A percentile compares a stretch with the other conserved stretches of the same genome.
phyloP scores from a whole-genome alignment of 2,329 filamentous ascomycete species.

The Fusarium succisae region DNA sequence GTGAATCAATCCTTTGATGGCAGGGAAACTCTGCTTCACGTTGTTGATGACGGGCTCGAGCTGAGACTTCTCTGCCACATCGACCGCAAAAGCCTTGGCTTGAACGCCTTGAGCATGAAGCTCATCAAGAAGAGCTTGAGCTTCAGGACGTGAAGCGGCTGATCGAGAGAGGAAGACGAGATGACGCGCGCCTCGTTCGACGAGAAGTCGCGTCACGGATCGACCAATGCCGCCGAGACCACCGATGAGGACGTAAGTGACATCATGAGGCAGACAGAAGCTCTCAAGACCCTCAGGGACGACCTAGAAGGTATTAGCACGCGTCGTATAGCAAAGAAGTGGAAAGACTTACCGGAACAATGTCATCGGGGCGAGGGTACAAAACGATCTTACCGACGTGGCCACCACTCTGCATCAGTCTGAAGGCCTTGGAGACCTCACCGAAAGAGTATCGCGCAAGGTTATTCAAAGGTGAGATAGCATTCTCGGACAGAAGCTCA shows the following conservation, averaged over 20 bases:
- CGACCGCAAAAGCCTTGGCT: background rate
- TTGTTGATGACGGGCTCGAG: conserved; percentile 22
- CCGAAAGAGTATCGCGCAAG: conserved; percentile 6
- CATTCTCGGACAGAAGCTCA: conserved; percentile 3
- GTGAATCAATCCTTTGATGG: conserved; percentile 44
- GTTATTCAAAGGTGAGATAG: background rate
- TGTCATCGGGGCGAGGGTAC: background rate
- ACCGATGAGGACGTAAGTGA: conserved; percentile 38
- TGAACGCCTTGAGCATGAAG: background rate
- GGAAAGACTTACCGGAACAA: background rate
- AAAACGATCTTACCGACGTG: conserved; percentile 28
- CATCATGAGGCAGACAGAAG: background rate
- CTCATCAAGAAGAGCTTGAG: background rate
- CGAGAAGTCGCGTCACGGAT: conserved; percentile 33
- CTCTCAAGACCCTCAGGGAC: background rate
- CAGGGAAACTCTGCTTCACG: conserved; percentile 9
- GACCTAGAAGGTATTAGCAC: background rate
- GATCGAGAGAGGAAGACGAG: conserved; percentile 47
- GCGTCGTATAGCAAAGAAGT: background rate
- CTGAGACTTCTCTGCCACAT: conserved; percentile 14
- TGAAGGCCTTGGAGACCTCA: conserved; percentile 27
- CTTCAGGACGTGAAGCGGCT: background rate
- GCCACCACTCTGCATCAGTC: conserved; percentile 28
- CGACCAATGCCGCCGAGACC: conserved; percentile 41
- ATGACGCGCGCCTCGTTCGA: conserved; percentile 33